Percentiles rank a stretch among this genome's conserved stretches.
Conservation (phyloP, 2,329 filamentous ascomycete species). For the Xylariaceae sp. region DNA sequence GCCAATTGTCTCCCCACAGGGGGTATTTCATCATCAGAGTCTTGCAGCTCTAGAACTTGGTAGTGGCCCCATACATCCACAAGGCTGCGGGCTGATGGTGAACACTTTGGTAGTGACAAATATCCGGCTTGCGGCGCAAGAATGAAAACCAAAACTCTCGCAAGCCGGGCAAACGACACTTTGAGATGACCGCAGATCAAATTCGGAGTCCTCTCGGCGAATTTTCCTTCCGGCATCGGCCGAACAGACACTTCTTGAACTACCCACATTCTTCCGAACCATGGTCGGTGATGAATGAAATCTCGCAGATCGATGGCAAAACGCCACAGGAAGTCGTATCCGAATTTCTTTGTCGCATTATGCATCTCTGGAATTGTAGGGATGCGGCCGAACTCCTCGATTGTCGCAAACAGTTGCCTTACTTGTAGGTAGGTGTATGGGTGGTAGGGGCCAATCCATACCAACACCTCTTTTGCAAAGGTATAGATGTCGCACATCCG, state of each 20-base stretch:
- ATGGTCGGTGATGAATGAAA: constrained; percentile 6
- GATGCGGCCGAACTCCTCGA: constrained; percentile 1
- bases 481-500: constrained; percentile 17
- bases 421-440: constrained; percentile 10
- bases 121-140: constrained; percentile 3
- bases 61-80: constrained; percentile 7
- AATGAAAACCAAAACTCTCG: background rate
- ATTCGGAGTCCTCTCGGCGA: background rate
- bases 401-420: constrained; percentile 6
- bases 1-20: constrained; percentile 1
- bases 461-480: constrained; percentile 3
- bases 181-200: constrained; percentile 7
- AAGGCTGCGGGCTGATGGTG: background rate
- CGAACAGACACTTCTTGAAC: constrained; percentile 14
- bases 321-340: constrained; percentile 12
- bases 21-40: background rate
- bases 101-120: too few species aligned
- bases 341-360: constrained; percentile 1
- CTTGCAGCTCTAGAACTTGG: background rate
- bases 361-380: constrained; percentile 1
- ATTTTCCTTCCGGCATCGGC: constrained; percentile 1
- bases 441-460: constrained; percentile 13
- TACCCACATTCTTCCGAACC: constrained; percentile 14
- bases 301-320: constrained; percentile 9
- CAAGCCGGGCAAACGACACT: constrained; percentile 4